Percentiles rank a stretch among this genome's conserved stretches.
Evolutionary conservation across 2,329 filamentous ascomycete species (phyloP).

Genomic region (Emmonsia crescens): DNA sequence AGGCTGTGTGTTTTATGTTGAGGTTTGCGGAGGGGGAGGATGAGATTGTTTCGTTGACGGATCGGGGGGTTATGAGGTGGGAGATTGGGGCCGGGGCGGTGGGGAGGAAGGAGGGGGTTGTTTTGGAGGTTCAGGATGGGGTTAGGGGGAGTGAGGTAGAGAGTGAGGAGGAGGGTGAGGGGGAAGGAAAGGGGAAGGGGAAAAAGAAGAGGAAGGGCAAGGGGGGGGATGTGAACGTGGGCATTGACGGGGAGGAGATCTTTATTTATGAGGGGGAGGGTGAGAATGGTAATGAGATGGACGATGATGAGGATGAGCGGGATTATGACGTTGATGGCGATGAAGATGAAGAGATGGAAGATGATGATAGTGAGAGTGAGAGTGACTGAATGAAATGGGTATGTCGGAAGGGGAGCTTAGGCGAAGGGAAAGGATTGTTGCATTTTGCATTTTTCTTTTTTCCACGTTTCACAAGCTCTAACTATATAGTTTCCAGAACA

Average conservation of each 20-base stretch:
- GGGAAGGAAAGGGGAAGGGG: neutral
- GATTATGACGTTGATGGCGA: neutral
- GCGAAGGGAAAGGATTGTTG: no score
- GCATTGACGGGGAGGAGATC: neutral
- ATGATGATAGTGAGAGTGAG: neutral
- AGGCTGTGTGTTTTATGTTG: constrained; percentile 30
- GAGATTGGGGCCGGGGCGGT: constrained; percentile 23
- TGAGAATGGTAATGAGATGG: neutral
- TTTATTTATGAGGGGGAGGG: neutral
- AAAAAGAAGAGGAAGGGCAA: neutral
- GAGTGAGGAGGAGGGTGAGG: neutral
- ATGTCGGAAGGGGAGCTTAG: no score
- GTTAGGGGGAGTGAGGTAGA: neutral
- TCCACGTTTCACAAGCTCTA: no score
- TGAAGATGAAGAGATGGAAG: neutral
- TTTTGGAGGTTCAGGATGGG: constrained; percentile 4
- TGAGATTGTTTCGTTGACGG: constrained; percentile 32
- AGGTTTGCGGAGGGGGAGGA: constrained; percentile 26
- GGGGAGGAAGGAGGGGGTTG: constrained; percentile 14
- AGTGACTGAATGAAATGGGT: no score
- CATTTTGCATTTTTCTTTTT: no score
- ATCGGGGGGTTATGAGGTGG: constrained; percentile 32
- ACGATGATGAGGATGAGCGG: neutral
- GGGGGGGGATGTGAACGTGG: neutral
- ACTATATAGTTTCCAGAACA: no score